These are phyloP conservation scores for Annulohypoxylon nitens DNA, from an alignment of 495 filamentous ascomycete genomes.

Conservation along the genomic window DNA sequence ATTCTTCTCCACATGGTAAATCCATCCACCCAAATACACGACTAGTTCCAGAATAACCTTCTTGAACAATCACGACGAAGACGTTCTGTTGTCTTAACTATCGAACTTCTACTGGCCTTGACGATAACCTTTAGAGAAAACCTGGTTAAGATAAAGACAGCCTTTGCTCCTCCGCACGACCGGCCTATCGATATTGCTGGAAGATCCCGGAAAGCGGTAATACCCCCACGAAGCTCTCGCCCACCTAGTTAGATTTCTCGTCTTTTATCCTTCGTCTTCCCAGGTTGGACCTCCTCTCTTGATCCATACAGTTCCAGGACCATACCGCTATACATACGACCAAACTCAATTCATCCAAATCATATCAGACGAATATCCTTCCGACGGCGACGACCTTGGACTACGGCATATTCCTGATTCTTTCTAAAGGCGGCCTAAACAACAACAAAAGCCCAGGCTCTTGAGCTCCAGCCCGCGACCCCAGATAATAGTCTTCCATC, in stretches of 20 bases:
- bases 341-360: slow-evolving; percentile 28
- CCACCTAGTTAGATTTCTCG: slow-evolving; percentile 35
- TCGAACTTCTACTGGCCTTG: slow-evolving; percentile 27
- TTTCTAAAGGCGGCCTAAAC: slow-evolving; percentile 22
- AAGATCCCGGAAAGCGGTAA: slow-evolving; percentile 39
- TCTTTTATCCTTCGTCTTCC: slow-evolving; percentile 32
- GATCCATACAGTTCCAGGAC: slow-evolving; percentile 25
- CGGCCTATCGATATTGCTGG: slow-evolving; percentile 40
- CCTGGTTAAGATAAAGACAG: slow-evolving; percentile 30
- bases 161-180: slow-evolving; percentile 32
- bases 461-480: slow-evolving; percentile 10
- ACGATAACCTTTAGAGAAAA: slow-evolving; percentile 31
- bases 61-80: slow-evolving; percentile 44
- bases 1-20: slow-evolving; percentile 49
- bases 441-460: slow-evolving; percentile 15
- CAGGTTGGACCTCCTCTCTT: slow-evolving; percentile 23
- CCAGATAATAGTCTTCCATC: slow-evolving; percentile 1
- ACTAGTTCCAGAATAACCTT: slow-evolving; percentile 43
- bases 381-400: slow-evolving; percentile 20
- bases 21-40: slow-evolving; percentile 49
- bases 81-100: slow-evolving; percentile 37
- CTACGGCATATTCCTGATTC: slow-evolving; percentile 20
- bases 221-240: slow-evolving; percentile 45
- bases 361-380: slow-evolving; percentile 21
- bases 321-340: slow-evolving; percentile 28